Percentiles rank a stretch among this genome's conserved stretches.
Conservation (phyloP, 2,329 filamentous ascomycete genomes). For the Xylaria sp. region DNA sequence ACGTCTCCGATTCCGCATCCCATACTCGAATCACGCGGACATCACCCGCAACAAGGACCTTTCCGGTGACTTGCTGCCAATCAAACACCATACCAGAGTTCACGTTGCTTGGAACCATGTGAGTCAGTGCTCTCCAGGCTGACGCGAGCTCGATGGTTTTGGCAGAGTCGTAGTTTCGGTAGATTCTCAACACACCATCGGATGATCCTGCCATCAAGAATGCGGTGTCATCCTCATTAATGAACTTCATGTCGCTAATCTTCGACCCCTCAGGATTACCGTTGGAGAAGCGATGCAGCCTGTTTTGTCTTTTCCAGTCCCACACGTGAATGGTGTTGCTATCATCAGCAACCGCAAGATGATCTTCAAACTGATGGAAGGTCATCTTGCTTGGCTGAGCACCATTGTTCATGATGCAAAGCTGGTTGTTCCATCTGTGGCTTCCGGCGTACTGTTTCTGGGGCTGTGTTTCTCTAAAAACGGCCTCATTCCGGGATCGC, state of each 20-base stretch:
- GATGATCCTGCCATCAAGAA: conserved; percentile 92
- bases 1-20: conserved; percentile 91
- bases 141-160: conserved; percentile 78
- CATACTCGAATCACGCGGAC: conserved; percentile 93
- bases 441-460: conserved; percentile 82
- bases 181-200: conserved; percentile 89
- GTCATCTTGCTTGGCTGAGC: conserved; percentile 88
- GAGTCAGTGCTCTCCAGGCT: conserved; percentile 84
- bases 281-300: conserved; percentile 83
- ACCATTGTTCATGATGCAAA: conserved; percentile 80
- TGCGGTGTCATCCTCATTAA: conserved; percentile 97
- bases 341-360: conserved; percentile 89
- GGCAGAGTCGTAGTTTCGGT: conserved; percentile 80
- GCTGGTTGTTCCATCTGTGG: conserved; percentile 75
- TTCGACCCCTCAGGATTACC: conserved; percentile 86
- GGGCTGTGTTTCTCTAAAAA: conserved; percentile 87
- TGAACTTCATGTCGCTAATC: conserved; percentile 93
- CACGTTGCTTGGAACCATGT: conserved; percentile 88
- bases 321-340: conserved; percentile 85
- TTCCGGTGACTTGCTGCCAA: conserved; percentile 97
- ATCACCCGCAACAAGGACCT: conserved; percentile 91
- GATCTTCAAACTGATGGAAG: conserved; percentile 97
- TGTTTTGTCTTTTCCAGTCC: conserved; percentile 79
- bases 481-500: conserved; percentile 84
- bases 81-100: conserved; percentile 96